Evolutionary conservation across 1,284 basidiomycete genomes (phyloP).

Genomic region (Pterulicium gracile): DNA sequence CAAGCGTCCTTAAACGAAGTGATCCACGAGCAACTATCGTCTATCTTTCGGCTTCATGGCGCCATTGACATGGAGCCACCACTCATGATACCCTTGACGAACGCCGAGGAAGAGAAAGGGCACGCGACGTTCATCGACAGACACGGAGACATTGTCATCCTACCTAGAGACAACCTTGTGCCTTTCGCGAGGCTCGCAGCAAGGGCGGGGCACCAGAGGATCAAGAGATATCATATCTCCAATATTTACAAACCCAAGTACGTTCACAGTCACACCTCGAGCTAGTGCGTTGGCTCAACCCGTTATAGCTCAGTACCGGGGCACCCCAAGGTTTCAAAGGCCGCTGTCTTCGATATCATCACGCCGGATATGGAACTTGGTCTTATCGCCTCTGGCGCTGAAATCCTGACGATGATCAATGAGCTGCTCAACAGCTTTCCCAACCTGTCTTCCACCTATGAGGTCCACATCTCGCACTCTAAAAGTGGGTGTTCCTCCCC

Average conservation of each 20-base stretch:
- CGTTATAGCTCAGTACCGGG: slow-evolving; percentile 44
- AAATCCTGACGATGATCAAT: slow-evolving; percentile 56
- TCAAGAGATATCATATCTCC: slow-evolving; percentile 85
- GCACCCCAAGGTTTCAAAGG: slow-evolving; percentile 60
- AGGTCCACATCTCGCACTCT: slow-evolving; percentile 67
- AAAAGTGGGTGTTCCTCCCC: slow-evolving; percentile 34
- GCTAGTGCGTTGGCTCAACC: slow-evolving; percentile 3
- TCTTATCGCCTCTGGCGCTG: slow-evolving; percentile 53
- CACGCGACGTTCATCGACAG: slow-evolving; percentile 72
- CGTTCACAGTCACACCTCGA: slow-evolving; percentile 11
- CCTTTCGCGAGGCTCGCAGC: slow-evolving; percentile 84
- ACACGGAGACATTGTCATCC: slow-evolving; percentile 71
- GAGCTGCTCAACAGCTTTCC: slow-evolving; percentile 63
- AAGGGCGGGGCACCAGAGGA: slow-evolving; percentile 59
- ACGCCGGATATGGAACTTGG: slow-evolving; percentile 56
- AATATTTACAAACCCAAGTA: slow-evolving; percentile 62
- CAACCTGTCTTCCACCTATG: slow-evolving; percentile 49
- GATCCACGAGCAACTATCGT: slow-evolving; percentile 65
- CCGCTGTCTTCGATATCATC: slow-evolving; percentile 72
- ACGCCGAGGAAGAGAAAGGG: slow-evolving; percentile 47
- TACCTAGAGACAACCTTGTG: slow-evolving; percentile 71
- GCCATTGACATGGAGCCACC: slow-evolving; percentile 83
- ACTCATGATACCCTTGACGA: slow-evolving; percentile 65
- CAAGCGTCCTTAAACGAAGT: slow-evolving; percentile 68
- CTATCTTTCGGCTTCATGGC: slow-evolving; percentile 81